A percentile compares a stretch with the other conserved stretches of the same genome.
Evolutionary conservation across 2,329 filamentous ascomycete genomes (phyloP).

Genomic region (Hymenoscyphus repandus): DNA sequence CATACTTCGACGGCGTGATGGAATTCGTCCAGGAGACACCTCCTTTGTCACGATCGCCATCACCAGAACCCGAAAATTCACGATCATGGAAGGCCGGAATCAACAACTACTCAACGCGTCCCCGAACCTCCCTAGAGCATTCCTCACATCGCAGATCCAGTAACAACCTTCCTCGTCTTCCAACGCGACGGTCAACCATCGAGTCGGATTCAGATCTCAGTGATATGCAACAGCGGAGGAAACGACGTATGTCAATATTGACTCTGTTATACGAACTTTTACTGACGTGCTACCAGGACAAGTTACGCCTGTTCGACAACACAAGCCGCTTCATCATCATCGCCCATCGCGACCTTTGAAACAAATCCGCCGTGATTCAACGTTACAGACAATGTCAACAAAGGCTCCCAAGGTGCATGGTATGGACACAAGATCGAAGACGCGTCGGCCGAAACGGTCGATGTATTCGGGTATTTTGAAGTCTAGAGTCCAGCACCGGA

Average conservation of each 20-base stretch:
- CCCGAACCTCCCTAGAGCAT: background rate
- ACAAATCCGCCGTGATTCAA: background rate
- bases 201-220: constrained; percentile 8
- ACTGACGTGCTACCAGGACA: constrained; percentile 6
- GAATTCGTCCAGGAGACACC: constrained; percentile 11
- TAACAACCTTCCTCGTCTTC: constrained; percentile 1
- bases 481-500: too few relatives aligned
- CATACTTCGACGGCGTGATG: constrained; percentile 16
- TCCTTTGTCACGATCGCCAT: constrained; percentile 9
- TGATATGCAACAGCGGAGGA: background rate
- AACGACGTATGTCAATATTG: constrained; percentile 2
- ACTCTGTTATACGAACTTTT: background rate
- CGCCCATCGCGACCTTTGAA: background rate
- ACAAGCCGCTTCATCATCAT: background rate
- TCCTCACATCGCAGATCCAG: background rate
- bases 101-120: background rate
- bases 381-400: background rate
- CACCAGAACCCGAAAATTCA: constrained; percentile 1
- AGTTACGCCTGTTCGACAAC: constrained; percentile 3
- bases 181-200: constrained; percentile 1
- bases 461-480: too few relatives aligned
- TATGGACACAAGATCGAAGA: constrained; percentile 12
- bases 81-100: background rate
- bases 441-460: background rate
- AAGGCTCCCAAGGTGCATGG: constrained; percentile 1